Evolutionary conservation across 139 green algal genomes (phyloP).

Genomic region (Chlorella sp.): DNA sequence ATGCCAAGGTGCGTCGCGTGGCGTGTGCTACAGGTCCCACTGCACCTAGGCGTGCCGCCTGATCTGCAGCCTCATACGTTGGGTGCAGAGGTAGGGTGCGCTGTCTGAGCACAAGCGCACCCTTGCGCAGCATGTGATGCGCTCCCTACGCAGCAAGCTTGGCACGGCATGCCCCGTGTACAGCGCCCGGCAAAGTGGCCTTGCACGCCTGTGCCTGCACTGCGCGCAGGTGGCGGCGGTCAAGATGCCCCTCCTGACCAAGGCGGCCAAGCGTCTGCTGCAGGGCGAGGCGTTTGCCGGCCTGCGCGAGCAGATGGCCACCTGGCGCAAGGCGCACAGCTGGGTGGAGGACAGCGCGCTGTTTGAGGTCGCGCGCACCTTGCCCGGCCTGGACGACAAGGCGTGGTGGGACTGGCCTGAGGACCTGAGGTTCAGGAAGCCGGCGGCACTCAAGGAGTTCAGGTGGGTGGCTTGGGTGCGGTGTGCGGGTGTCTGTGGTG

Average conservation of each 20-base stretch:
- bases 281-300: conserved; percentile 20
- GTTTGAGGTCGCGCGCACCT: conserved; percentile 64
- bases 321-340: conserved; percentile 36
- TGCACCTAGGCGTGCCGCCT: too few relatives aligned
- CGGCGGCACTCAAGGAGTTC: conserved; percentile 30
- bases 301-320: conserved; percentile 14
- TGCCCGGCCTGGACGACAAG: conserved; percentile 36
- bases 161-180: too few relatives aligned
- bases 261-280: conserved; percentile 60
- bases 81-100: neutral
- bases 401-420: conserved; percentile 94
- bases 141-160: too few relatives aligned
- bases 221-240: conserved; percentile 33
- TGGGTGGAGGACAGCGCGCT: conserved; percentile 93
- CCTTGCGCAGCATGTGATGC: too few relatives aligned
- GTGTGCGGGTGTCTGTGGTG: too few relatives aligned
- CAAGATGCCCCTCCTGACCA: conserved; percentile 69
- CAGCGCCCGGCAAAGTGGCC: too few relatives aligned
- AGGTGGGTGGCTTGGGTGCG: too few relatives aligned
- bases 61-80: neutral
- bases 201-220: too few relatives aligned
- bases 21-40: too few relatives aligned
- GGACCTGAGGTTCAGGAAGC: conserved; percentile 39
- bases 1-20: conserved; percentile 18
- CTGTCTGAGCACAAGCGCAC: neutral